phyloP scores from a whole-genome alignment of 371 early-diverging fungal species.

The Saksenaea oblongispora region DNA sequence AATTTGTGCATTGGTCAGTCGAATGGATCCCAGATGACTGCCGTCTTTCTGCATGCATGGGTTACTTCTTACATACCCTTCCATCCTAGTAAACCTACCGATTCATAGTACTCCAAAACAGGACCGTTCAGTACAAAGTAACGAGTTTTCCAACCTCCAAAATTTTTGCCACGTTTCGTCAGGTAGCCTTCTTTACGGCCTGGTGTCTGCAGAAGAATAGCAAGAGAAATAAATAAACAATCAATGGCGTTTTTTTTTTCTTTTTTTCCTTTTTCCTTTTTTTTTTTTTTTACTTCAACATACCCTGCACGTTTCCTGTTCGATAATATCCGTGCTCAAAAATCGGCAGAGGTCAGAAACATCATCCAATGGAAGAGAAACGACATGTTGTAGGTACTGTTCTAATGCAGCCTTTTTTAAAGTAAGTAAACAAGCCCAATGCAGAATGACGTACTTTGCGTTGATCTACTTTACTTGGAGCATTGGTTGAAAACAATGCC shows the following conservation, averaged over 20 bases:
- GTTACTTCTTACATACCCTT: background rate
- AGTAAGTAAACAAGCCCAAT: background rate
- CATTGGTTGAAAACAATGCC: slow-evolving; percentile 71
- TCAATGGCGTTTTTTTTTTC: too few relatives aligned
- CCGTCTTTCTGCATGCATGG: slow-evolving; percentile 57
- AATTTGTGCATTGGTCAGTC: slow-evolving; percentile 48
- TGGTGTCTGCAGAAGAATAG: background rate
- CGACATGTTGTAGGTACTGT: slow-evolving; percentile 71
- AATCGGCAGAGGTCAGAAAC: slow-evolving; percentile 74
- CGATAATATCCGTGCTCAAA: slow-evolving; percentile 68
- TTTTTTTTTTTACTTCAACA: background rate
- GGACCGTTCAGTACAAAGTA: slow-evolving; percentile 72
- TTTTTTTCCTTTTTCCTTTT: background rate
- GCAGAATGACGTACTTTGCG: slow-evolving; percentile 50
- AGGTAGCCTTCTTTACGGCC: slow-evolving; percentile 77
- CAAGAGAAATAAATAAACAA: slow-evolving; percentile 10
- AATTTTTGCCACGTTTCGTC: slow-evolving; percentile 84
- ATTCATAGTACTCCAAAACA: slow-evolving; percentile 76
- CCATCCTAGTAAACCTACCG: slow-evolving; percentile 32
- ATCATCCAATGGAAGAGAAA: slow-evolving; percentile 62
- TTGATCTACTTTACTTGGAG: slow-evolving; percentile 75
- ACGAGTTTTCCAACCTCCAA: slow-evolving; percentile 88
- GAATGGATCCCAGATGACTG: slow-evolving; percentile 55
- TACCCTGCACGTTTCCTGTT: slow-evolving; percentile 31
- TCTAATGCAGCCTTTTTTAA: slow-evolving; percentile 63